These are phyloP conservation scores for Monosporascus sp. DNA, from an alignment of 2,329 filamentous ascomycete genomes.

Conservation along the genomic window DNA sequence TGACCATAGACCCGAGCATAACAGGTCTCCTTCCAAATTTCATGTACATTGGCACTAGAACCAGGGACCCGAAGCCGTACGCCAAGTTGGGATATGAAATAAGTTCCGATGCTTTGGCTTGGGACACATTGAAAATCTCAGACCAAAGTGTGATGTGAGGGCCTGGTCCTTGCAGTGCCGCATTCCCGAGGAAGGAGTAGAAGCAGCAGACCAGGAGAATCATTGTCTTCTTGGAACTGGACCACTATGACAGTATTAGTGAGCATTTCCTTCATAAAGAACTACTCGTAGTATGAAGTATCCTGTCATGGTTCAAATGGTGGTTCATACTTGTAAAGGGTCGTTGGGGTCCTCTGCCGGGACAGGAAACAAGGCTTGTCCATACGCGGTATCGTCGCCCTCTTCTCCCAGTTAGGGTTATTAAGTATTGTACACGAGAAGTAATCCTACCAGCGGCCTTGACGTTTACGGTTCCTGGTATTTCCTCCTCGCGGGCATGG, in stretches of 20 bases:
- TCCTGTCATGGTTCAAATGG: too few relatives aligned
- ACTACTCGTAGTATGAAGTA: too few relatives aligned
- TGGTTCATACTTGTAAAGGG: constrained; percentile 17
- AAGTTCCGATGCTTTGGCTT: constrained; percentile 47
- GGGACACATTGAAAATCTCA: constrained; percentile 44
- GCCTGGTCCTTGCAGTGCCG: constrained; percentile 49
- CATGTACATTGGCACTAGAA: constrained; percentile 54
- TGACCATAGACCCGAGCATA: constrained; percentile 35
- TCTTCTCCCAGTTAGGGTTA: constrained; percentile 10
- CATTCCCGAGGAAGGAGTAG: constrained; percentile 56
- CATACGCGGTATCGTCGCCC: constrained; percentile 24
- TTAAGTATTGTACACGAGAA: neutral
- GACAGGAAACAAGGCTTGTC: constrained; percentile 23
- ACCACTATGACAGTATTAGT: constrained; percentile 36
- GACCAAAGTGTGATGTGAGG: constrained; percentile 53
- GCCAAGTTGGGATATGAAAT: constrained; percentile 57
- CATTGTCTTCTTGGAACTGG: constrained; percentile 48
- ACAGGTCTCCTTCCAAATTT: constrained; percentile 39
- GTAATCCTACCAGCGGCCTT: constrained; percentile 17
- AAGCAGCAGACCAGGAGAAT: constrained; percentile 49
- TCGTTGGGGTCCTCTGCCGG: constrained; percentile 25
- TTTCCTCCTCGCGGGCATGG: constrained; percentile 23
- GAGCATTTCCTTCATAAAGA: neutral
- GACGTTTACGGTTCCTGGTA: constrained; percentile 24
- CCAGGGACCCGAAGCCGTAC: constrained; percentile 52